Conservation (phyloP, 2,329 filamentous ascomycete genomes). For the Trichophyton rubrum region DNA sequence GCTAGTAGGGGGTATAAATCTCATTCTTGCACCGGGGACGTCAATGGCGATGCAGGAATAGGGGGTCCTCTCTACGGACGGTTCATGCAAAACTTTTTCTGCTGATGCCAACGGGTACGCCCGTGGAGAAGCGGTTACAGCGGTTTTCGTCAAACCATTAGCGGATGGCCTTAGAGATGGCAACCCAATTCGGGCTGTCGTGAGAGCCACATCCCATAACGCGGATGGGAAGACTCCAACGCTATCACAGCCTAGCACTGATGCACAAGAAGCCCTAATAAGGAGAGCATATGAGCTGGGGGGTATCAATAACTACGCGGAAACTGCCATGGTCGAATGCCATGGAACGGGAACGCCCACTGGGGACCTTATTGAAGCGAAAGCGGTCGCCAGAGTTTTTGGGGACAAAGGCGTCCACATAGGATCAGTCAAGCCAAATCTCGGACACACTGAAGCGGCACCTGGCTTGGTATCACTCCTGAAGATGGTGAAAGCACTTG, state of each 20-base stretch:
- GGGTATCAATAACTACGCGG: conserved; percentile 11
- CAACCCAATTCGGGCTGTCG: conserved; percentile 24
- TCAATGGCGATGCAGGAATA: conserved; percentile 20
- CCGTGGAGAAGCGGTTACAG: conserved; percentile 25
- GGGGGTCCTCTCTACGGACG: conserved; percentile 26
- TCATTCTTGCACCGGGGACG: neutral
- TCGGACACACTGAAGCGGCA: conserved; percentile 20
- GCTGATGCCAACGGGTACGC: conserved; percentile 24
- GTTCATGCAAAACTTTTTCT: conserved; percentile 23
- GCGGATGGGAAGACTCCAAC: conserved; percentile 19
- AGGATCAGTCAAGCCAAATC: conserved; percentile 19
- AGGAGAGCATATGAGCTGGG: conserved; percentile 21
- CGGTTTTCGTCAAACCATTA: conserved; percentile 23
- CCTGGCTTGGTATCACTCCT: conserved; percentile 21
- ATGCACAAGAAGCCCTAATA: conserved; percentile 21
- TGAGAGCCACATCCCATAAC: conserved; percentile 21
- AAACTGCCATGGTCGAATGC: conserved; percentile 7
- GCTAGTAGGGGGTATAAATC: neutral
- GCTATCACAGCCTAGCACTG: conserved; percentile 15
- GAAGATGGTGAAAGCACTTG: conserved; percentile 18
- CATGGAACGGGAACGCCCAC: conserved; percentile 27
- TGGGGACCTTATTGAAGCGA: conserved; percentile 19
- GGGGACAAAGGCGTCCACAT: conserved; percentile 8
- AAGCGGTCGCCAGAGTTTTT: conserved; percentile 13
- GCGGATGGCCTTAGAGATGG: conserved; percentile 22